Conservation (phyloP, 257 asterid genomes). For the Coffea eugenioides region DNA sequence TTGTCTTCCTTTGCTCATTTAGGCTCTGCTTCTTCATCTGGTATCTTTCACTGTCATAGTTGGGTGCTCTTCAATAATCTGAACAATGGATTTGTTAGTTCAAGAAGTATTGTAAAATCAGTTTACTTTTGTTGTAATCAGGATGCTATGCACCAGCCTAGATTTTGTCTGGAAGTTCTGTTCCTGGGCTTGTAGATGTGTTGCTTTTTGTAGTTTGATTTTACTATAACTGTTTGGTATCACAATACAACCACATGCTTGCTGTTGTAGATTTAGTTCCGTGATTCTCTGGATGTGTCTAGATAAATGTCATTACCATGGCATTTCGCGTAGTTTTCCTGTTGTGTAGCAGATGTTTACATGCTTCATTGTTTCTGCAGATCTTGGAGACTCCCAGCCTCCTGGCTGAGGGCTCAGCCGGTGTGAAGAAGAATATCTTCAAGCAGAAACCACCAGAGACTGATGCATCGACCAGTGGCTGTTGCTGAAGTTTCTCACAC, state of each 20-base stretch:
- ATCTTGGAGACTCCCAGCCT: slow-evolving; percentile 91
- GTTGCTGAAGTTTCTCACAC: slow-evolving; percentile 56
- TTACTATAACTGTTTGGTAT: background rate
- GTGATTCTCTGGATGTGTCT: background rate
- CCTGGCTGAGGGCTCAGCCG: slow-evolving; percentile 75
- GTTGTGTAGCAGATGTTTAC: background rate
- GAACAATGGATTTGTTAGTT: background rate
- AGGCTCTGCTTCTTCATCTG: background rate
- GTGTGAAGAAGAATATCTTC: slow-evolving; percentile 78
- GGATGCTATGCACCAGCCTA: background rate
- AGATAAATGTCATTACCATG: background rate
- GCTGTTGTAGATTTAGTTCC: background rate
- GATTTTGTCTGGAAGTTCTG: background rate
- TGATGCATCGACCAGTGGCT: slow-evolving; percentile 67
- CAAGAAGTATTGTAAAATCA: background rate
- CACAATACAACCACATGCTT: background rate
- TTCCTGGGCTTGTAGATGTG: background rate
- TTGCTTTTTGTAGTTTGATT: background rate
- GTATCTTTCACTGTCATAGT: background rate
- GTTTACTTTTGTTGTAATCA: background rate
- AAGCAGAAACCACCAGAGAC: slow-evolving; percentile 82
- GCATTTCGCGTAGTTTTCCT: background rate
- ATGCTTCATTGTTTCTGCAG: slow-evolving; percentile 35
- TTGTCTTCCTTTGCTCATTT: background rate
- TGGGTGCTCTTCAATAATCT: background rate